Percentiles rank a stretch among this genome's conserved stretches.
Evolutionary conservation across 129 eudicot genomes (phyloP).

Genomic region (Tagetes erecta): DNA sequence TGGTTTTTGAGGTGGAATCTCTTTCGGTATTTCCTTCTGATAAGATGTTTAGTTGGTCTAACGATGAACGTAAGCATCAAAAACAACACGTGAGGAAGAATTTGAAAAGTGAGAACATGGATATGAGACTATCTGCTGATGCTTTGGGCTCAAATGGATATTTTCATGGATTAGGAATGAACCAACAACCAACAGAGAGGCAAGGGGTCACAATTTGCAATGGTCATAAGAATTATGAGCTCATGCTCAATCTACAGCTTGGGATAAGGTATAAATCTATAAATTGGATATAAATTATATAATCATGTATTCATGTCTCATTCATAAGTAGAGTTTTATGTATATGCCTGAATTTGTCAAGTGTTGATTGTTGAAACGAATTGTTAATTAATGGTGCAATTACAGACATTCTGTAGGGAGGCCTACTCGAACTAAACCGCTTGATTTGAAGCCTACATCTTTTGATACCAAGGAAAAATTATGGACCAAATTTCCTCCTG

Average conservation of each 20-base stretch:
- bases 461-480: slow-evolving; percentile 74
- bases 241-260: slow-evolving; percentile 93
- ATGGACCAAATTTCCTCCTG: slow-evolving; percentile 82
- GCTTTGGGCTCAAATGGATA: slow-evolving; percentile 30
- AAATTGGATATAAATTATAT: too few relatives aligned
- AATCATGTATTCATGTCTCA: not conserved
- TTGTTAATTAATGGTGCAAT: slow-evolving; percentile 26
- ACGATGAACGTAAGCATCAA: slow-evolving; percentile 29
- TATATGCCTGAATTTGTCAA: not conserved
- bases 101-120: slow-evolving; percentile 29
- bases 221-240: slow-evolving; percentile 84
- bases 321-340: not conserved
- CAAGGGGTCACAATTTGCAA: slow-evolving; percentile 69
- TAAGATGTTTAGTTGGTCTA: slow-evolving; percentile 52
- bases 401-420: slow-evolving; percentile 87
- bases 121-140: slow-evolving; percentile 52
- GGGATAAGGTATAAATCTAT: slow-evolving; percentile 69
- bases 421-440: slow-evolving; percentile 58
- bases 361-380: slow-evolving; percentile 27
- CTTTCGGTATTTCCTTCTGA: slow-evolving; percentile 64
- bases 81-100: slow-evolving; percentile 29
- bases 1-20: slow-evolving; percentile 50
- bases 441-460: slow-evolving; percentile 57
- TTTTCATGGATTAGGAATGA: slow-evolving; percentile 32
- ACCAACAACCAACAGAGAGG: slow-evolving; percentile 37